Evolutionary conservation across 371 early-diverging fungal species (phyloP).

Genomic region (Zopfochytrium polystomum): DNA sequence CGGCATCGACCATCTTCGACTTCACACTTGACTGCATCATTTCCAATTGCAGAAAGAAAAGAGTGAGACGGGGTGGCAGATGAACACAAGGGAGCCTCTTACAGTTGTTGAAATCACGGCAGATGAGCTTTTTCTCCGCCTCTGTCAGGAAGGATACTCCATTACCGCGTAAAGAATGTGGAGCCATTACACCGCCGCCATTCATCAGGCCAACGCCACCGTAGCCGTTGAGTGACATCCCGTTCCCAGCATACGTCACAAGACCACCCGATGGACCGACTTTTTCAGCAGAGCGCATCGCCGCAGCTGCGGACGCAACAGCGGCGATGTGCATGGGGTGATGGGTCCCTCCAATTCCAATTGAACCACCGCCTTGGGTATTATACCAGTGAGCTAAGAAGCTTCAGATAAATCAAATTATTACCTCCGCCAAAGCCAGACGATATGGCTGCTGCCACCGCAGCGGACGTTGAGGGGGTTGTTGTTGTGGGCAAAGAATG

Average conservation of each 20-base stretch:
- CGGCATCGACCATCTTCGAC: constrained; percentile 24
- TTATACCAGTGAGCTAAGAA: not conserved
- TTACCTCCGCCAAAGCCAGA: not conserved
- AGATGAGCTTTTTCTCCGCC: constrained; percentile 18
- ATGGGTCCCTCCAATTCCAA: constrained; percentile 19
- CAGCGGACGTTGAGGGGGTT: constrained; percentile 1
- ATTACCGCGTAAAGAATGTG: not conserved
- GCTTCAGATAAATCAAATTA: not conserved
- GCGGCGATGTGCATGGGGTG: constrained; percentile 32
- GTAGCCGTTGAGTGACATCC: not conserved
- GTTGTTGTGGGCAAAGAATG: constrained; percentile 19
- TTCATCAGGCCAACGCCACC: constrained; percentile 8
- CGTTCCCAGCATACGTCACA: not conserved
- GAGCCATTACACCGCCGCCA: not conserved
- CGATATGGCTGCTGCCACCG: not conserved
- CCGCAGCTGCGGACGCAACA: constrained; percentile 13
- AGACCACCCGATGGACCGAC: not conserved
- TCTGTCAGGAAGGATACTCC: constrained; percentile 15
- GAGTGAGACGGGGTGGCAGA: not conserved
- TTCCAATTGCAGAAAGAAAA: constrained; percentile 3
- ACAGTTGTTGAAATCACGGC: constrained; percentile 32
- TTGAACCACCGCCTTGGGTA: not conserved
- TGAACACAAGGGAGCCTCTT: constrained; percentile 6
- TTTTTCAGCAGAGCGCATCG: constrained; percentile 3
- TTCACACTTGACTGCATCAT: constrained; percentile 23